Evolutionary conservation across 441 rosid species (phyloP), one percentile per base, ranked within the genome.

Genomic region (Dalechampia spathulata): DNA sequence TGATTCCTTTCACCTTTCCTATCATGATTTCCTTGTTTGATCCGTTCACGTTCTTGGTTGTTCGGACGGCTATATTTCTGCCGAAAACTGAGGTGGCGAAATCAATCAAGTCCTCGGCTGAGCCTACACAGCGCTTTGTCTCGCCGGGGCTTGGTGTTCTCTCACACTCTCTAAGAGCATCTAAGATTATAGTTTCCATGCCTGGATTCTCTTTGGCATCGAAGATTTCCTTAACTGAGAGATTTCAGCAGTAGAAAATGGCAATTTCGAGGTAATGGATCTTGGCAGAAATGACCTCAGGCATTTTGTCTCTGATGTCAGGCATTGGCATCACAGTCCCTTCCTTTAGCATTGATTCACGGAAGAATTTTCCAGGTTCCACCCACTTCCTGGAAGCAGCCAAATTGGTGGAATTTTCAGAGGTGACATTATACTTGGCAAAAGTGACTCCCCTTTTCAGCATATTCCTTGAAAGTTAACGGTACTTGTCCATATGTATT

Each of bases 211-310:
- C 87, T 0, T 52, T 72, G 6, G 95, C 97, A 60, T 75, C 85
- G 60, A 90, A 93, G 0, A 82, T 71, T 7, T 30, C 39, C 69
- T 75, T 85, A 15, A 93, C 72, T 0, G 77, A 47, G 0, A 65
- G 5, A 1, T 19, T 15, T 0, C 22, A 3, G 15, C 81, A 61
- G 4, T n/a, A n/a, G 99, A 74, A 52, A 89, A 89, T 1, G 99
- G 99, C 63, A 93, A 38, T 74, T 81, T 85, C 0, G 92, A 74
- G 6, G 65, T 38, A 22, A 93, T 75, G 1, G 55, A 26, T 23
- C 93, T 81, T 60, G 99, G 95, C 67, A 93, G 61, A 77, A 93
- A 93, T 37, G 97, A 82, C 83, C 97, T 90, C 39, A 0, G 99
- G 97, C 99, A 93, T 85, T 75, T 83, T 93, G 63, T 93, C 99